A percentile compares a stretch with the other conserved stretches of the same genome.
Conservation (phyloP, 306 rosid species). For the Sechiopsis laciniata region DNA sequence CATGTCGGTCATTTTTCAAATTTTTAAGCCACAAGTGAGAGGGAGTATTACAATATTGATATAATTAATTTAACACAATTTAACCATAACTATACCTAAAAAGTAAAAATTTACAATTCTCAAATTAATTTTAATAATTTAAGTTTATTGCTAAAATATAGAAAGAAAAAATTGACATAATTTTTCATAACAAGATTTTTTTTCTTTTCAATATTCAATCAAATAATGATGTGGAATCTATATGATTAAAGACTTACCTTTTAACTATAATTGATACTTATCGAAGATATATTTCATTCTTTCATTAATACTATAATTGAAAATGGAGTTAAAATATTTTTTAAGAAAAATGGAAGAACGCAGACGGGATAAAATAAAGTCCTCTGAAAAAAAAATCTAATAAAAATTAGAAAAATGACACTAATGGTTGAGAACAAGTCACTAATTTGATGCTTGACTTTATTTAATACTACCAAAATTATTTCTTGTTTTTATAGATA, state of each 20-base stretch:
- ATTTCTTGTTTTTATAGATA: background rate
- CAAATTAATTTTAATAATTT: background rate
- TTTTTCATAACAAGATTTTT: too few species aligned
- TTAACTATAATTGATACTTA: too few species aligned
- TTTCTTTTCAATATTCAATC: too few species aligned
- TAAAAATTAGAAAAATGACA: background rate
- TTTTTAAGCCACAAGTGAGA: too few species aligned
- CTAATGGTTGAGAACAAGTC: background rate
- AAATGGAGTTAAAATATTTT: background rate
- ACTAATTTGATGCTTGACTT: background rate
- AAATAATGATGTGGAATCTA: too few species aligned
- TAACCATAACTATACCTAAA: background rate
- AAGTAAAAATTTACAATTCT: background rate
- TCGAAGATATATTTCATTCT: too few species aligned
- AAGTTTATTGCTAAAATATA: background rate
- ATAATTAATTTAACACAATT: background rate
- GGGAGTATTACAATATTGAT: background rate
- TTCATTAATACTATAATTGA: background rate
- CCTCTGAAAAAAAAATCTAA: background rate
- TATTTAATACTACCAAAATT: background rate
- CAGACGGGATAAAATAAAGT: background rate
- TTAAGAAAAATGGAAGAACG: background rate
- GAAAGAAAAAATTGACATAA: background rate
- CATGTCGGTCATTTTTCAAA: too few species aligned
- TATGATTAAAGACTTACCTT: too few species aligned